A percentile compares a stretch with the other conserved stretches of the same genome.
Conservation (phyloP, 164 flowering plant species). For the Piper betle region DNA sequence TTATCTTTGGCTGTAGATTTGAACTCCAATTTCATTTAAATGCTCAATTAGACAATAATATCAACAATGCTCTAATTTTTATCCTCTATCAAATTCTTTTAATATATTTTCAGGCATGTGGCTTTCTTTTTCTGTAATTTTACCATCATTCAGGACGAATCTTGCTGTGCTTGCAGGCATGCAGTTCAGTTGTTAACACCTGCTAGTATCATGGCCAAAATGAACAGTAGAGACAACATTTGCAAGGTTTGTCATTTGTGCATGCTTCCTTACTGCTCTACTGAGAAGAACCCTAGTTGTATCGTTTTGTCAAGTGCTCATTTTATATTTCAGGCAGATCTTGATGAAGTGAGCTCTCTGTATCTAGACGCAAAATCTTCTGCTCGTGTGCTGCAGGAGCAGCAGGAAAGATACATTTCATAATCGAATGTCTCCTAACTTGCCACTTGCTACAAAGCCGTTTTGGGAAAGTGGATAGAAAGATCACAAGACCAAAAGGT, state of each 20-base stretch:
- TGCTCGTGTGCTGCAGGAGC: conserved; percentile 88
- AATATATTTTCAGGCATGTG: not conserved
- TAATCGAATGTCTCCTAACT: not conserved
- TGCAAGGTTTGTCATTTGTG: conserved; percentile 47
- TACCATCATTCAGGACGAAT: not conserved
- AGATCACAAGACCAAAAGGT: not conserved
- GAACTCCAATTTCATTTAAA: too few species aligned
- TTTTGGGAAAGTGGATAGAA: not conserved
- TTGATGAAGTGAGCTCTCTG: conserved; percentile 59
- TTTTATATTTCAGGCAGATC: conserved; percentile 44
- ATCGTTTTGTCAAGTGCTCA: not conserved
- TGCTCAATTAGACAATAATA: too few species aligned
- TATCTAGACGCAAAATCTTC: conserved; percentile 94
- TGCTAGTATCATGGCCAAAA: conserved; percentile 62
- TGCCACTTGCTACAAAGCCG: not conserved
- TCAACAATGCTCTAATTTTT: too few species aligned
- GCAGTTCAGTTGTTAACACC: conserved; percentile 84
- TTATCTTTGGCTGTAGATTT: too few species aligned
- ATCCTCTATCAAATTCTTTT: too few species aligned
- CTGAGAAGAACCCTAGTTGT: not conserved
- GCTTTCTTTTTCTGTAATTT: not conserved
- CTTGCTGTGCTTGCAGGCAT: conserved; percentile 33
- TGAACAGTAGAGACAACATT: conserved; percentile 78
- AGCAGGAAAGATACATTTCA: conserved; percentile 50
- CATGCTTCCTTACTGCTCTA: not conserved